Conservation (phyloP, 306 rosid species). For the Fragaria iinumae region DNA sequence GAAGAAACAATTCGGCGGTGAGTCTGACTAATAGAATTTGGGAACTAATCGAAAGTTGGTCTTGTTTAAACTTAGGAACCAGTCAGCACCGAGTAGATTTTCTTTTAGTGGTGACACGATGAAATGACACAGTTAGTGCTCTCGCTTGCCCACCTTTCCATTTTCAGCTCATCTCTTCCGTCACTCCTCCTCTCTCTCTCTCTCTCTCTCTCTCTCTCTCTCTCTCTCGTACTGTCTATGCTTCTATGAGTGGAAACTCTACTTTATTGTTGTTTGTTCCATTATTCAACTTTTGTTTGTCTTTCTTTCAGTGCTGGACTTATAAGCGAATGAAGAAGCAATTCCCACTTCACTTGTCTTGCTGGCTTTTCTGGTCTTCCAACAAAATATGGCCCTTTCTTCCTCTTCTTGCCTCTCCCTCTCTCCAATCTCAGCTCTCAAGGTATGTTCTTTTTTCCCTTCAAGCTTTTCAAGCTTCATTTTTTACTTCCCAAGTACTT, state of each 20-base stretch:
- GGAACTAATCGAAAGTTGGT: background rate
- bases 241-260: constrained; percentile 17
- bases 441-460: constrained; percentile 43
- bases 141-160: background rate
- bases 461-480: constrained; percentile 6
- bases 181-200: background rate
- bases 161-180: background rate
- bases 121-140: background rate
- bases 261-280: background rate
- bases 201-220: background rate
- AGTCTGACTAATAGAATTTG: background rate
- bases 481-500: background rate
- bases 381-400: constrained; percentile 50
- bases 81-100: background rate
- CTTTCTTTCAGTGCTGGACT: constrained; percentile 1
- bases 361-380: constrained; percentile 32
- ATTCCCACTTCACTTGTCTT: constrained; percentile 33
- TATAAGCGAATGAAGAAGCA: constrained; percentile 43
- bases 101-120: background rate
- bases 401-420: constrained; percentile 44
- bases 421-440: constrained; percentile 40
- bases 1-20: background rate
- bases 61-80: background rate
- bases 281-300: background rate
- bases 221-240: constrained; percentile 13